Base-by-base conservation (phyloP, 202 grass and related monocot genomes). In the Dendrocalamus latiflorus region DNA sequence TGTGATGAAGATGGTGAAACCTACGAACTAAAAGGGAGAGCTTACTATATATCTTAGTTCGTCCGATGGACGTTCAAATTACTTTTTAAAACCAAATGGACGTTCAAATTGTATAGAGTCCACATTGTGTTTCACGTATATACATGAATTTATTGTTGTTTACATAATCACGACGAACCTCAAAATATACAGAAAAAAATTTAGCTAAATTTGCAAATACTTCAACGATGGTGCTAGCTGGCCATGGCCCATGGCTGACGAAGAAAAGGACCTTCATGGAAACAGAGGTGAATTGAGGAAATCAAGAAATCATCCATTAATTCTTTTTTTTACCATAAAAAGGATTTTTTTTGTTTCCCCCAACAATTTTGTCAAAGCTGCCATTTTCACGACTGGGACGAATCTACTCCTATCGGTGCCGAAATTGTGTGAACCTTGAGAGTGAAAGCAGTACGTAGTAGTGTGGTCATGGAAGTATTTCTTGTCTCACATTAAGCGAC, bases 371-470 rank as follows among this genome's bases (percentile, higher is more conserved):
- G 36, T 6, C 25, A 72, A 70, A 62, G 1, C 10, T 41, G 41
- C 1, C 57, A 14, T 43, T 63, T 18, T 11, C 64, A 14, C 8
- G 4, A 60, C 21, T 22, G 36, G 6, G 48, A 37, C 38, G 26
- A 71, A 77, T 71, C 34, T 18, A 30, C 14, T 55, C 15, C 2
- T 6, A 13, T 28, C 2, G 37, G 3, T 2, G 45, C 17, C 65
- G 13, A 26, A 41, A 2, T 18, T 15, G 5, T 4, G 17, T 37
- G 9, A 12, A 58, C 20, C 3, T 0, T 8, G 70, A 81, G n/a
- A 82, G 63, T 3, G 64, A 87, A 70, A 66, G 53, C 33, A 53
- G 71, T 77, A 50, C n/a, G 70, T 64, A 54, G 59, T 22, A 17
- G 5, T 1, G 24, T 0, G 18, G 55, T 28, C n/a, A n/a, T 80